Conservation (phyloP, 257 asterid genomes). For the Nemophila menziesii region DNA sequence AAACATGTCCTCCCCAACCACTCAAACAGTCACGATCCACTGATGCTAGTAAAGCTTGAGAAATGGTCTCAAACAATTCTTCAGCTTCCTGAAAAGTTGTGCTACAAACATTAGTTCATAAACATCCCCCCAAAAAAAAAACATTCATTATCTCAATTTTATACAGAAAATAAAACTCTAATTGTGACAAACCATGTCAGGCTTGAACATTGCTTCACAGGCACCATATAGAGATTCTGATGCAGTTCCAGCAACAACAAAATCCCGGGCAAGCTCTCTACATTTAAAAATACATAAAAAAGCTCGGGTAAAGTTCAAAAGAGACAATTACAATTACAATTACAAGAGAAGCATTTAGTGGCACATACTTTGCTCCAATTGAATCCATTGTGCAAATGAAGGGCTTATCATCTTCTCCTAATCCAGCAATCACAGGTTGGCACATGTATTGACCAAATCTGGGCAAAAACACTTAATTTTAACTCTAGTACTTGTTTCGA, state of each 20-base stretch:
- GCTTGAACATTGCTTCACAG: slow-evolving; percentile 95
- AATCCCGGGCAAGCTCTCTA: slow-evolving; percentile 97
- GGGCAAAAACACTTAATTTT: slow-evolving; percentile 2
- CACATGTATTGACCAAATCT: slow-evolving; percentile 97
- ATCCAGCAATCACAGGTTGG: slow-evolving; percentile 97
- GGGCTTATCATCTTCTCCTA: slow-evolving; percentile 83
- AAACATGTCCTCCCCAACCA: slow-evolving; percentile 99
- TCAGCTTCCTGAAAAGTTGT: slow-evolving; percentile 52
- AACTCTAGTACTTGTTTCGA: not conserved
- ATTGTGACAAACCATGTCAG: slow-evolving; percentile 63
- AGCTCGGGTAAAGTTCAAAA: not conserved
- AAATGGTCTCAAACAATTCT: slow-evolving; percentile 84
- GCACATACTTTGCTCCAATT: slow-evolving; percentile 80
- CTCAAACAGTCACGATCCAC: slow-evolving; percentile 95
- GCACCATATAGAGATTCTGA: slow-evolving; percentile 98
- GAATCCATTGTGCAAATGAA: slow-evolving; percentile 98
- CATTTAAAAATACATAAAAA: slow-evolving; percentile 5
- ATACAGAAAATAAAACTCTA: not conserved
- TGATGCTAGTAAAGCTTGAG: slow-evolving; percentile 80
- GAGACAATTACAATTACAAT: not conserved
- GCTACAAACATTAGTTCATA: not conserved
- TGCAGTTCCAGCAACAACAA: slow-evolving; percentile 95
- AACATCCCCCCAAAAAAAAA: not conserved
- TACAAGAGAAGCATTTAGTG: not conserved
- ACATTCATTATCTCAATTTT: not conserved